Conservation (phyloP, 1,284 basidiomycete genomes). For the Sanguinoderma infundibulare region DNA sequence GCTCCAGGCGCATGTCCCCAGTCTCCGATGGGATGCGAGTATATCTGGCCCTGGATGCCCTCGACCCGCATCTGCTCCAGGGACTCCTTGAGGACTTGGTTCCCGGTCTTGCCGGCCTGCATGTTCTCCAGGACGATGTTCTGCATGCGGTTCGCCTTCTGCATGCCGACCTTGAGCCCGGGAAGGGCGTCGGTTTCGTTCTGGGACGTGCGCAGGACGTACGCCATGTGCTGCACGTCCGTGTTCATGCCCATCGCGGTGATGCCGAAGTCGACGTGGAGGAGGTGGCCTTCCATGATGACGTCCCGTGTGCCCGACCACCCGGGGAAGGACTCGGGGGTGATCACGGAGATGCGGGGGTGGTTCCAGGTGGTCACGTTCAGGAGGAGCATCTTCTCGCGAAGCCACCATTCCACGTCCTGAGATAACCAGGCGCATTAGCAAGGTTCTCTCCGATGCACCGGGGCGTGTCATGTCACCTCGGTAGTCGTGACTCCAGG, state of each 20-base stretch:
- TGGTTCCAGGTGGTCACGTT: slow-evolving; percentile 59
- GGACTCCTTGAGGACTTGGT: slow-evolving; percentile 46
- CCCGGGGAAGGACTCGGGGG: slow-evolving; percentile 47
- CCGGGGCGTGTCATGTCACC: slow-evolving; percentile 28
- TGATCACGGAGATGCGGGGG: slow-evolving; percentile 52
- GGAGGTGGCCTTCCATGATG: slow-evolving; percentile 51
- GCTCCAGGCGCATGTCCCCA: slow-evolving; percentile 60
- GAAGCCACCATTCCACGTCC: slow-evolving; percentile 61
- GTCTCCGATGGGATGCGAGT: slow-evolving; percentile 59
- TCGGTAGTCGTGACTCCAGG: slow-evolving; percentile 51
- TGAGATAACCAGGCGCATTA: slow-evolving; percentile 18
- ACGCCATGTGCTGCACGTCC: slow-evolving; percentile 60
- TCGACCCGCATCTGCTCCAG: slow-evolving; percentile 47
- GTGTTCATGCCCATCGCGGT: slow-evolving; percentile 59
- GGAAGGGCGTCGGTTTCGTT: slow-evolving; percentile 47
- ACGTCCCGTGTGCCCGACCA: slow-evolving; percentile 47
- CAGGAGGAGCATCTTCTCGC: slow-evolving; percentile 52
- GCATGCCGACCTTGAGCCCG: slow-evolving; percentile 48
- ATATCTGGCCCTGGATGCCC: slow-evolving; percentile 53
- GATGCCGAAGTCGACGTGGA: slow-evolving; percentile 61
- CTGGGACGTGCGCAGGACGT: slow-evolving; percentile 49
- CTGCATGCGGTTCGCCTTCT: slow-evolving; percentile 54
- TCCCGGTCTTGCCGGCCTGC: slow-evolving; percentile 50
- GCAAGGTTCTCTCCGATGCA: not conserved
- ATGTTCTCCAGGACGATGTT: slow-evolving; percentile 51